These are phyloP conservation scores for Leptodontidium sp. DNA, from an alignment of 2,329 filamentous ascomycete genomes.

Conservation along the genomic window DNA sequence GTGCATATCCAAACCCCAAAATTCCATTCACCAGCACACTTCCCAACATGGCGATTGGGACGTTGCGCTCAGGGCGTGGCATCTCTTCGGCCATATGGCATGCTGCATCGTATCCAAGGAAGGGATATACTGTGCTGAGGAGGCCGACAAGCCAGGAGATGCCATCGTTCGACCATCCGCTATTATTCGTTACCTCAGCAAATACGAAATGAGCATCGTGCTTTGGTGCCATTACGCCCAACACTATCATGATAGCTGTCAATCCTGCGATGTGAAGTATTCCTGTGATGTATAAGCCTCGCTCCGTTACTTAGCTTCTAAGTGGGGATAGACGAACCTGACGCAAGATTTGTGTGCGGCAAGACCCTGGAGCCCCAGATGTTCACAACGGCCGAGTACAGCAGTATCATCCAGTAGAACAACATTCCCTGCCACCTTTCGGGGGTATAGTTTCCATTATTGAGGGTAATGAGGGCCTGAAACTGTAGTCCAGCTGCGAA, in stretches of 20 bases:
- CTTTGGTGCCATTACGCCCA: slow-evolving; percentile 54
- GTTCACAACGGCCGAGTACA: slow-evolving; percentile 51
- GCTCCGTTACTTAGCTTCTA: background rate
- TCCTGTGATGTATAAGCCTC: slow-evolving; percentile 18
- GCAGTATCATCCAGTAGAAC: slow-evolving; percentile 55
- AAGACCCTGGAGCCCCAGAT: slow-evolving; percentile 52
- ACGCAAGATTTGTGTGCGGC: slow-evolving; percentile 49
- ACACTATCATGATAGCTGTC: slow-evolving; percentile 49
- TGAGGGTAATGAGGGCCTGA: slow-evolving; percentile 54
- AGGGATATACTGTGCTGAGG: slow-evolving; percentile 50
- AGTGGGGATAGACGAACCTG: slow-evolving; percentile 37
- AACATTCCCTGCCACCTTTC: slow-evolving; percentile 56
- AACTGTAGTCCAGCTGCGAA: slow-evolving; percentile 55
- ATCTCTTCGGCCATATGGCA: slow-evolving; percentile 58
- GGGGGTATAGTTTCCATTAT: slow-evolving; percentile 51
- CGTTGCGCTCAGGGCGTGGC: slow-evolving; percentile 52
- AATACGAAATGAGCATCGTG: slow-evolving; percentile 55
- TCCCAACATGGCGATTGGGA: slow-evolving; percentile 54
- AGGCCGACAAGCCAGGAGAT: slow-evolving; percentile 57
- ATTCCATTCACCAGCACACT: slow-evolving; percentile 55
- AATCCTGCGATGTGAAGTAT: slow-evolving; percentile 49
- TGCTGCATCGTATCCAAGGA: slow-evolving; percentile 55
- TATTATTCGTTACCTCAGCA: slow-evolving; percentile 54
- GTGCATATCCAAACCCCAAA: slow-evolving; percentile 53
- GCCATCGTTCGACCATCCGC: slow-evolving; percentile 54